Evolutionary conservation across 495 filamentous ascomycete species (phyloP), one percentile per base, ranked within the genome.

Genomic region (Podospora australis): DNA sequence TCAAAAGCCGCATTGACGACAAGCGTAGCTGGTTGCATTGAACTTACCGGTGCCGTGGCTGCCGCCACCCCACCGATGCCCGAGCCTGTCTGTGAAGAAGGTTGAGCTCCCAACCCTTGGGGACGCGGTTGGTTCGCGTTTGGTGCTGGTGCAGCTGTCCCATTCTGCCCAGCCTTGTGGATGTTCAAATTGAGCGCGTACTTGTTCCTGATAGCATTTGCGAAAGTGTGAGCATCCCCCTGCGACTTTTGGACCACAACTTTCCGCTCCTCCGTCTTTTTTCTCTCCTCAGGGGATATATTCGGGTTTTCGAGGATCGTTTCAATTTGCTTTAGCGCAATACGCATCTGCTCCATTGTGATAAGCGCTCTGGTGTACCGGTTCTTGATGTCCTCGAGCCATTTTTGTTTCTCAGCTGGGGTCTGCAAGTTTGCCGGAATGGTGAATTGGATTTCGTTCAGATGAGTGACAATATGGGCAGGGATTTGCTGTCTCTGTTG

Each of bases 1-100:
- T 78, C 73, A 52, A 77, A 70, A 20, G 73, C 75, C 7, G 72
- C 72, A 55, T 69, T 74, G 21, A 77, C 63, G 22, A 70, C 60
- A 16, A 69, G 64, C 7, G 67, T 59, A 8, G 51, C 57, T 35
- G 40, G 59, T 34, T 63, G 58, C 54, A 62, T 63, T 36, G 50
- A 29, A 28, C 46, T 65, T 41, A 25, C 57, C 39, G 48, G 49
- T 7, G 43, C 48, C 23, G 44, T 34, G 14, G 34, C 17, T 17
- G 34, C 38, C 4, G 29, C 30, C 7, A 44, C 48, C 2, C 47
- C 50, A 23, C 28, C 23, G 13, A 16, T 23, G 25, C 46, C 55
- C 3, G 11, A 19, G 9, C 46, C 49, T 23, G 36, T 28, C 36
- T 45, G 48, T 6, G n/a, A n/a, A n/a, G n/a, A n/a, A n/a, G n/a